Base-by-base conservation (phyloP, 1,284 basidiomycete genomes). In the Rhodotorula sp. region DNA sequence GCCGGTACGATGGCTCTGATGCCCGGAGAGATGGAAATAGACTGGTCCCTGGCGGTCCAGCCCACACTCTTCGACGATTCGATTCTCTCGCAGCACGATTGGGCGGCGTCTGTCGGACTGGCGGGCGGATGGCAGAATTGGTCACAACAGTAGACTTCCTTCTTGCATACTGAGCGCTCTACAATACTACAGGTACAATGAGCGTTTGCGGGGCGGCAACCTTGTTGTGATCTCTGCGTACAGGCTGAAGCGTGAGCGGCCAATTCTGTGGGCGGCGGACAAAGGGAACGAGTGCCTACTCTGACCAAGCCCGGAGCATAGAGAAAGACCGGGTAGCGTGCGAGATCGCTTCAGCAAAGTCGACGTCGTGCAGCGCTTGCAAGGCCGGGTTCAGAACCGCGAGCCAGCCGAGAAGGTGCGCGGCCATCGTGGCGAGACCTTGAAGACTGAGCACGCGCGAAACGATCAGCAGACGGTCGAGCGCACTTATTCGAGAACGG, bases 1-100 rank as follows among this genome's bases (percentile, higher is more conserved):
- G 30, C 22, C 3, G 54, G 45, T 3, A 48, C 51, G 18, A 59
- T 59, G 22, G 66, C 66, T 14, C 60, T 67, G 20, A 61, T 67
- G 46, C 66, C 66, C 17, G 66, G 66, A 24, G 66, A 67, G 55
- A 29, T 67, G 33, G 66, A 67, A 18, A 29, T 62, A 48, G 60
- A 67, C 54, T 67, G 66, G 66, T 22, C 22, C 22, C 22, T 46
- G 26, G 57, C 60, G 3, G 29, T 55, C 26, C 60, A 55, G 56
- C 62, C 45, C 30, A 49, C 45, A 17, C 29, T 67, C 14, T 62
- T 67, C 17, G 66, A 67, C 66, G 66, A 67, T 42, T 55, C 66
- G 55, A 33, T 42, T 46, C 26, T 67, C 26, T 42, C 45, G 37
- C 60, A 57, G 37, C 54, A 56, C 26, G 66, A 67, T 48, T 67